These are phyloP conservation scores for Paramecium tetraurelia DNA, from an alignment of 73 alveolate genomes.

Conservation along the genomic window DNA sequence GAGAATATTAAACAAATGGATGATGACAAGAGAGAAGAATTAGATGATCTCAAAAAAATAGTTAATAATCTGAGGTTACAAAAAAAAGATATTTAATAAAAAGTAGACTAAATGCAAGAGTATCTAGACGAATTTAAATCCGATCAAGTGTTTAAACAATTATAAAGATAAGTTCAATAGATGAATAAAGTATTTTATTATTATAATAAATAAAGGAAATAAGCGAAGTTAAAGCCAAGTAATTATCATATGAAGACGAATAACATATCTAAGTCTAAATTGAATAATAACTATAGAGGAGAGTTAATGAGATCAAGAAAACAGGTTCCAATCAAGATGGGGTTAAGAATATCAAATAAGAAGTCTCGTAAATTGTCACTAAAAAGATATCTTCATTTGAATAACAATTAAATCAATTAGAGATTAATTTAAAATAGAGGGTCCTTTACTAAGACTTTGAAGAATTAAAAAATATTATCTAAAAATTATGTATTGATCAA, in stretches of 20 bases:
- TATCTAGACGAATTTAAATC: slow-evolving; percentile 31
- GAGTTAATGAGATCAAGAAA: slow-evolving; percentile 61
- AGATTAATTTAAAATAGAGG: not conserved
- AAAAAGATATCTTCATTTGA: not conserved
- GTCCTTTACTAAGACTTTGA: slow-evolving; percentile 37
- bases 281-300: slow-evolving; percentile 20
- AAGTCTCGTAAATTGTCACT: not conserved
- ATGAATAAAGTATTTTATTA: not conserved
- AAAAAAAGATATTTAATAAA: slow-evolving; percentile 32
- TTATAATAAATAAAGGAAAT: not conserved
- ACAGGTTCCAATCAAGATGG: slow-evolving; percentile 62
- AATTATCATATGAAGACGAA: slow-evolving; percentile 43
- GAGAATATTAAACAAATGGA: slow-evolving; percentile 53
- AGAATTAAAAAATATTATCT: slow-evolving; percentile 32
- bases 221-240: slow-evolving; percentile 7
- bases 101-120: slow-evolving; percentile 23
- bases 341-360: not conserved
- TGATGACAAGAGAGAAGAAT: slow-evolving; percentile 53
- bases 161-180: slow-evolving; percentile 7
- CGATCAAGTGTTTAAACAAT: not conserved
- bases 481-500: slow-evolving; percentile 39
- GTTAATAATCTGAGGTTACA: not conserved
- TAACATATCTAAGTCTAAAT: not conserved
- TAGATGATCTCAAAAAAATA: slow-evolving; percentile 51
- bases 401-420: not conserved